These are phyloP conservation scores for Talaromyces stipitatus DNA, from an alignment of 495 filamentous ascomycete genomes.

Conservation along the genomic window DNA sequence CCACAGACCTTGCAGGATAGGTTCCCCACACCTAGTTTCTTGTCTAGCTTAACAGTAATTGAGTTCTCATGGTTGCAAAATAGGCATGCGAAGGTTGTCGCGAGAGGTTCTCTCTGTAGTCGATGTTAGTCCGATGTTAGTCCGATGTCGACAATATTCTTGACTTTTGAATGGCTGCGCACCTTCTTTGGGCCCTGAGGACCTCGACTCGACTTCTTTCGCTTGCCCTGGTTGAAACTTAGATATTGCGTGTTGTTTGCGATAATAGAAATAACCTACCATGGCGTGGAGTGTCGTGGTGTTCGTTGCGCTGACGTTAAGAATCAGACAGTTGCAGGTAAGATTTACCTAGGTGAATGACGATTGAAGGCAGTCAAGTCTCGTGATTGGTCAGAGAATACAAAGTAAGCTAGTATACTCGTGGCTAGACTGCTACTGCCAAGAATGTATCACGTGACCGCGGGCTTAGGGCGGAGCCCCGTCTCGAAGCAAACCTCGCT, in stretches of 20 bases:
- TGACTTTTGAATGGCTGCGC: slow-evolving; percentile 8
- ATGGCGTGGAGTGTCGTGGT: no score
- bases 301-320: no score
- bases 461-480: slow-evolving; percentile 7
- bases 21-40: slow-evolving; percentile 76
- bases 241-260: neutral
- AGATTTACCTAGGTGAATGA: neutral
- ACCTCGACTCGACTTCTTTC: slow-evolving; percentile 86
- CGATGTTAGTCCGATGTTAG: no score
- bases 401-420: neutral
- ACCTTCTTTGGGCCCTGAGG: slow-evolving; percentile 83
- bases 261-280: no score
- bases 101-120: slow-evolving; percentile 71
- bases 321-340: neutral
- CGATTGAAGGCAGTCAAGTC: neutral
- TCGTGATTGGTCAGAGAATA: neutral
- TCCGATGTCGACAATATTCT: neutral
- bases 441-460: neutral
- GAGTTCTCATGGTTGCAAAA: slow-evolving; percentile 98
- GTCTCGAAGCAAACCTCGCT: slow-evolving; percentile 25
- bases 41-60: slow-evolving; percentile 81
- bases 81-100: slow-evolving; percentile 84
- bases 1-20: slow-evolving; percentile 90
- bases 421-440: neutral
- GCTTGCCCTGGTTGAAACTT: slow-evolving; percentile 64